phyloP scores from a whole-genome alignment of 1,284 basidiomycete species.

The Mycena sp. region DNA sequence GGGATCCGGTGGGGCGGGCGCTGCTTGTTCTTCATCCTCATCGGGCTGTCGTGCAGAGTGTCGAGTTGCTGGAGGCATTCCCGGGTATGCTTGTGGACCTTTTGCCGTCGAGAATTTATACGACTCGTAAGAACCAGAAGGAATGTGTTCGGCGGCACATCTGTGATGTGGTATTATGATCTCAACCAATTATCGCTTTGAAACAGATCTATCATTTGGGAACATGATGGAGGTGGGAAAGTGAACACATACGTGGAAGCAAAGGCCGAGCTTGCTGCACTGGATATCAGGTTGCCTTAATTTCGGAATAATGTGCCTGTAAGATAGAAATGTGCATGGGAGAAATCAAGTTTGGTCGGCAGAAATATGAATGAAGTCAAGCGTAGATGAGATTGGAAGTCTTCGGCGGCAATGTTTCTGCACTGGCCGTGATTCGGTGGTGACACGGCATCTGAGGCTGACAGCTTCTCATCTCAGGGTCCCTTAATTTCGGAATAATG shows the following conservation, averaged over 20 bases:
- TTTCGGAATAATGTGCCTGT: too few relatives aligned
- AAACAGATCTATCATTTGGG: neutral
- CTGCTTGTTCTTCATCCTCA: neutral
- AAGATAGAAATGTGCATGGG: too few relatives aligned
- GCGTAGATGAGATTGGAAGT: too few relatives aligned
- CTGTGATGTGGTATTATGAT: neutral
- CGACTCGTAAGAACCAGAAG: neutral
- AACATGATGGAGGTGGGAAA: conserved; percentile 1
- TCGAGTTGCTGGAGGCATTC: neutral
- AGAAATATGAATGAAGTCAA: too few relatives aligned
- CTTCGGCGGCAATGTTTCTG: too few relatives aligned
- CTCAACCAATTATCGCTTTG: conserved; percentile 4
- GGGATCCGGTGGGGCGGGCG: neutral
- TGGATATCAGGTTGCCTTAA: neutral
- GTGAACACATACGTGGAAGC: neutral
- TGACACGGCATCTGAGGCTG: too few relatives aligned
- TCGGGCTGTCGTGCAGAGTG: neutral
- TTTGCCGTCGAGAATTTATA: neutral
- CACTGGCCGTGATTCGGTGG: too few relatives aligned
- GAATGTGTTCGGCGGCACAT: neutral
- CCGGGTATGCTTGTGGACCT: neutral
- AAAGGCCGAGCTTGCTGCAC: neutral
- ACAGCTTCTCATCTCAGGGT: too few relatives aligned
- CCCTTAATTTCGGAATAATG: neutral
- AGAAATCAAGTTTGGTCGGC: too few relatives aligned